A percentile compares a stretch with the other conserved stretches of the same genome.
phyloP scores from a whole-genome alignment of 1,284 basidiomycete species.

The Vanrija humicola region DNA sequence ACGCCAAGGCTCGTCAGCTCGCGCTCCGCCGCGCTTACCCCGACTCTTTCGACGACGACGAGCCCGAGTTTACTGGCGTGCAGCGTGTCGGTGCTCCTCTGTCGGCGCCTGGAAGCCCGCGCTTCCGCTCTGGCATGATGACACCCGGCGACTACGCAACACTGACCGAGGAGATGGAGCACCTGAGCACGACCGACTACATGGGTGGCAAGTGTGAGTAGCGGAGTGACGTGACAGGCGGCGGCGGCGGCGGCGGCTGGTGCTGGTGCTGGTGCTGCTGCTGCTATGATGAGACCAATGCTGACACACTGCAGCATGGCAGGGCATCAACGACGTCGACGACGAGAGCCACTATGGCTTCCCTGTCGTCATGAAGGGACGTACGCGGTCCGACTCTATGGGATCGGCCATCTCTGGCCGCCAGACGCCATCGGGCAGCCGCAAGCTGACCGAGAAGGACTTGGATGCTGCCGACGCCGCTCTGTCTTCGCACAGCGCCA shows the following conservation, averaged over 20 bases:
- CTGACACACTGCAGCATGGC: slow-evolving; percentile 37
- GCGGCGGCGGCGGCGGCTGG: too few relatives aligned
- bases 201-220: slow-evolving; percentile 69
- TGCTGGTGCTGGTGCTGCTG: too few relatives aligned
- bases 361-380: slow-evolving; percentile 81
- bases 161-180: slow-evolving; percentile 91
- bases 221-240: slow-evolving; percentile 4
- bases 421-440: slow-evolving; percentile 78
- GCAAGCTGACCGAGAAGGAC: slow-evolving; percentile 77
- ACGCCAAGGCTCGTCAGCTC: slow-evolving; percentile 89
- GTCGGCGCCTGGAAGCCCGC: slow-evolving; percentile 82
- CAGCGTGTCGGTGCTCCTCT: slow-evolving; percentile 63
- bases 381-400: slow-evolving; percentile 72
- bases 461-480: slow-evolving; percentile 77
- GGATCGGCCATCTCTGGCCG: slow-evolving; percentile 70
- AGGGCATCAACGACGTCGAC: slow-evolving; percentile 55
- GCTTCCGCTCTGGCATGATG: slow-evolving; percentile 67
- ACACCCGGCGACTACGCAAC: slow-evolving; percentile 87
- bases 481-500: slow-evolving; percentile 50
- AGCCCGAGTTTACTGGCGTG: slow-evolving; percentile 63
- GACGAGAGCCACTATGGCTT: slow-evolving; percentile 91
- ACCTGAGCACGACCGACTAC: slow-evolving; percentile 80
- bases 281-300: not conserved
- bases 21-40: slow-evolving; percentile 92
- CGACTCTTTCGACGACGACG: slow-evolving; percentile 73